A percentile compares a stretch with the other conserved stretches of the same genome.
These are phyloP conservation scores for Nematocida homosporus DNA, from an alignment of 371 early-diverging fungal genomes.

Conservation along the genomic window DNA sequence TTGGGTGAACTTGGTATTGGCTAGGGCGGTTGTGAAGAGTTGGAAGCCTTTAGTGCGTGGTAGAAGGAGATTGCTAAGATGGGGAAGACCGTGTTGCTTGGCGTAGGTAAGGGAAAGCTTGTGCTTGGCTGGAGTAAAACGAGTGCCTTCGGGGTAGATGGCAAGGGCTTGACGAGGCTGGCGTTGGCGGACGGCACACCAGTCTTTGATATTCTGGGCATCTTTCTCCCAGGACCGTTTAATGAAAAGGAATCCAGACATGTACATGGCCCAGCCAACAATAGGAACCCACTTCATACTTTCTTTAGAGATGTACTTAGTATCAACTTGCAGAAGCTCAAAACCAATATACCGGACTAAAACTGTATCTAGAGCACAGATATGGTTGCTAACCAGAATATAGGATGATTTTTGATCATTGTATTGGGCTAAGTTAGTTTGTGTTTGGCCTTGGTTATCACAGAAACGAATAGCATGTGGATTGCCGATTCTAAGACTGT, in stretches of 20 bases:
- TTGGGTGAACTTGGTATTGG: conserved; percentile 36
- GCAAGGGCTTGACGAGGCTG: conserved; percentile 55
- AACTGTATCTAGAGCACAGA: conserved; percentile 65
- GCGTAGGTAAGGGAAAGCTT: conserved; percentile 71
- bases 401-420: too few relatives aligned
- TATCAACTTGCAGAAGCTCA: conserved; percentile 21
- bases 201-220: conserved; percentile 57
- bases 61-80: conserved; percentile 72
- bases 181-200: conserved; percentile 27
- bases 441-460: too few relatives aligned
- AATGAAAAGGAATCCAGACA: conserved; percentile 57
- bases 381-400: conserved; percentile 65
- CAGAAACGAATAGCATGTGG: too few relatives aligned
- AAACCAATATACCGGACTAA: conserved; percentile 52
- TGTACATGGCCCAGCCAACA: conserved; percentile 59
- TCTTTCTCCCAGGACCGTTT: conserved; percentile 63
- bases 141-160: conserved; percentile 68
- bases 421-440: too few relatives aligned
- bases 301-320: conserved; percentile 64
- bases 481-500: too few relatives aligned
- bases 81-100: conserved; percentile 69
- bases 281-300: conserved; percentile 57
- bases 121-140: conserved; percentile 49
- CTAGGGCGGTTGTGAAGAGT: conserved; percentile 28
- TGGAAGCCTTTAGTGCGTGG: conserved; percentile 77